Conservation (phyloP, 176 grass and related monocot species). For the Musa troglodytarum region DNA sequence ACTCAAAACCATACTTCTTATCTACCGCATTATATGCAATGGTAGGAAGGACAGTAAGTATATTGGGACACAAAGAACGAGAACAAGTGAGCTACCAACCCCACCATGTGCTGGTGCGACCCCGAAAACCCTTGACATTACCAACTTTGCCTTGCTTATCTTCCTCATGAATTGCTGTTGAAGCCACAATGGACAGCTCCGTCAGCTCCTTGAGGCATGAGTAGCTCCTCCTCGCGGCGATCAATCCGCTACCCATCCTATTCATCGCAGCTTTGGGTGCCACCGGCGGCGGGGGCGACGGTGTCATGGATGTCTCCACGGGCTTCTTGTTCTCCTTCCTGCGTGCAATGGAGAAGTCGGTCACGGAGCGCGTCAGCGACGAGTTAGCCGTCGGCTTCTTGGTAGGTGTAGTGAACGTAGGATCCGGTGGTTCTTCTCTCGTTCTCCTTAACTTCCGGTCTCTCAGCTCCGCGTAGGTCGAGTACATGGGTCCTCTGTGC, state of each 20-base stretch:
- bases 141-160: too few species aligned
- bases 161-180: not conserved
- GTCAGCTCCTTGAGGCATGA: slow-evolving; percentile 16
- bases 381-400: not conserved
- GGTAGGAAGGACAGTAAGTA: too few species aligned
- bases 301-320: not conserved
- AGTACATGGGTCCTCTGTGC: slow-evolving; percentile 16
- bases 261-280: not conserved
- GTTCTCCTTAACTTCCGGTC: slow-evolving; percentile 7
- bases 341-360: slow-evolving; percentile 7
- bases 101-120: not conserved
- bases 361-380: not conserved
- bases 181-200: not conserved
- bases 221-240: slow-evolving; percentile 3
- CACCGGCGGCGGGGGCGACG: not conserved
- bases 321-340: slow-evolving; percentile 25
- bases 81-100: not conserved
- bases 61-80: too few species aligned
- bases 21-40: too few species aligned
- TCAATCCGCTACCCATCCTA: not conserved
- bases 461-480: slow-evolving; percentile 15
- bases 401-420: not conserved
- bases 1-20: too few species aligned
- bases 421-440: not conserved
- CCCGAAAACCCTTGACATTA: not conserved